Evolutionary conservation across 352 stramenopile genomes (phyloP), one percentile per base, ranked within the genome.

Genomic region (Pythium biforme): DNA sequence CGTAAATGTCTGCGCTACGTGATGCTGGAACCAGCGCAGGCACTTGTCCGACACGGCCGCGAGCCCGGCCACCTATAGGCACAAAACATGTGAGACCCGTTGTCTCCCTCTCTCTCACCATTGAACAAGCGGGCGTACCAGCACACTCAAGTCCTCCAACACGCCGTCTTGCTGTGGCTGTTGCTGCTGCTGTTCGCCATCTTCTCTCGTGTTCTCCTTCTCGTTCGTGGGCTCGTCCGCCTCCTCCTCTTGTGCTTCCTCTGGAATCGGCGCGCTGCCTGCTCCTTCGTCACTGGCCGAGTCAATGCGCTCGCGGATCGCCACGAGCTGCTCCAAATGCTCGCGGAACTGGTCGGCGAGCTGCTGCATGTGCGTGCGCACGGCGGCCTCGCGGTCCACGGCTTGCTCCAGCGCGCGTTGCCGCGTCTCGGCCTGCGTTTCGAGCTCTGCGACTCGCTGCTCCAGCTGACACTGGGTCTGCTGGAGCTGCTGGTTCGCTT

Each of bases 261-360:
- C 39, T n/a, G n/a, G n/a, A n/a, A n/a, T n/a, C n/a, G n/a, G n/a
- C n/a, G n/a, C n/a, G n/a, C n/a, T n/a, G 23, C 45, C 41, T 48
- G 59, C 40, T 31, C 55, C 37, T 2, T 15, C 11, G 40, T 51
- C 34, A 17, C 34, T 3, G 48, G 4, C 14, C 11, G 23, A 29
- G 33, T 85, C 81, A 17, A 88, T 57, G 6, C 49, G 74, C 48
- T 90, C 76, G 5, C 78, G 78, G 34, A 90, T 62, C 4, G 73
- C 76, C 23, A 88, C 79, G 27, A 90, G 72, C 33, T 77, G 66
- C 68, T 88, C 74, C 10, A 91, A 63, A 33, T 89, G 76, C 19
- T 76, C 62, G 20, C 75, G 76, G 59, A 88, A 89, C 5, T 70
- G 62, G 51, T 88, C 75, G 19, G 66, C 69, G 52, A 86, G 63